Base-by-base conservation (phyloP, 2,329 filamentous ascomycete genomes). In the Neonectria punicea region DNA sequence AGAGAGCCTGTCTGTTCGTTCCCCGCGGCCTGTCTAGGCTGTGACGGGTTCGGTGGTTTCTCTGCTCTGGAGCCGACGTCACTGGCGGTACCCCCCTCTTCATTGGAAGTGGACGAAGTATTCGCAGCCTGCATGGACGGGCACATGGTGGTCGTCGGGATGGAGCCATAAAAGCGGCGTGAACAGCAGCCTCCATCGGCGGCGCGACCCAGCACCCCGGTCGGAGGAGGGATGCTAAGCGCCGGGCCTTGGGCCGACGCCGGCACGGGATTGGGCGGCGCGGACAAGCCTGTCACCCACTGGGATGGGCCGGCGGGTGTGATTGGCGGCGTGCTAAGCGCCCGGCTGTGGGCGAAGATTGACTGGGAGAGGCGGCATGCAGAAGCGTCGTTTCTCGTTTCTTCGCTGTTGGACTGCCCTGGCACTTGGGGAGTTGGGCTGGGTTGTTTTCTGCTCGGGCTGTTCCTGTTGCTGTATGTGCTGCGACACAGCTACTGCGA, bases 241-340 rank as follows among this genome's bases (percentile, higher is more conserved):
- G 78, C 78, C 77, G 71, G 71, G 70, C 65, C 56, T 68, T 68
- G 64, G 68, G 57, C 49, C 47, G 47, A 55, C 58, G 47, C 56
- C 46, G 59, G 55, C 51, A 20, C 70, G 32, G 34, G 57, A 79
- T 79, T 79, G 77, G 77, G 53, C 60, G 50, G 60, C 59, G 51
- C 65, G 63, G 66, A 54, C 56, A 62, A 69, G 69, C 68, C 71
- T 68, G 74, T 79, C 77, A 79, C 77, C 73, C 73, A 76, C 69
- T 70, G 67, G 67, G 55, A 61, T 57, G 64, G 68, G 63, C 50
- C 67, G 51, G 65, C 59, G 53, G 59, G 63, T 61, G 61, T 79
- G 77, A 79, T 79, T 79, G 78, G 78, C 64, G 51, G 69, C 54
- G 44, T 69, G 70, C 68, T 78, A 78, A 78, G 76, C 76, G 76